Base-by-base conservation (phyloP, 75 land plant genomes). In the Pinus taeda region DNA sequence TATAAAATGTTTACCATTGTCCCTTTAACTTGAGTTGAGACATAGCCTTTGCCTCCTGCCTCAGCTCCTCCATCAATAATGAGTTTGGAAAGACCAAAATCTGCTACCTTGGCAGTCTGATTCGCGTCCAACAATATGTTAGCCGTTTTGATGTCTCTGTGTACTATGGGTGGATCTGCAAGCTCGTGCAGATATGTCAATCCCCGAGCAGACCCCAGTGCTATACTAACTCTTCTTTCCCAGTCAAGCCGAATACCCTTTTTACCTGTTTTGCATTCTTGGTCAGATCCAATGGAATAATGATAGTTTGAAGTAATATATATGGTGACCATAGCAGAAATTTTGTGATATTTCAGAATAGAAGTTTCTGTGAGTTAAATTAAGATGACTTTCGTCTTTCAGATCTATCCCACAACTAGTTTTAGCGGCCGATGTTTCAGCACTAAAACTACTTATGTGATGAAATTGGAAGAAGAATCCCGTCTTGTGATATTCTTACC, bases 71-170 rank as follows among this genome's bases (percentile, higher is more conserved):
- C 66, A 17, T 56, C 83, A 11, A 60, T 57, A 26, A 60, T 58
- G 20, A 78, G 22, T 60, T 83, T 77, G 9, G 87, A 83, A 36
- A 83, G 74, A 3, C 87, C 85, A 59, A 83, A 78, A 53, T 83
- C 85, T 8, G 85, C 78, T 15, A 85, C 87, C 74, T 82, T 85
- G 63, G 87, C 81, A 22, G 62, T 76, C 53, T 73, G 17, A 24
- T 69, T 83, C 58, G 56, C 66, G 62, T 85, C 85, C n/a, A 85
- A 74, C n/a, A 85, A 62, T 37, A 85, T 85, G 74, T 85, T 85
- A 49, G 57, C 42, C 0, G 87, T 60, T 37, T 85, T 85, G 62
- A 85, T 55, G n/a, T 85, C 87, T 26, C 85, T 49, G 81, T 85
- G 85, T 29, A 85, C 82, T 5, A 85, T 82, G 29, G 85, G 85